Base-by-base conservation (phyloP, 768 basidiomycete genomes). In the Termitomyces titanicus region DNA sequence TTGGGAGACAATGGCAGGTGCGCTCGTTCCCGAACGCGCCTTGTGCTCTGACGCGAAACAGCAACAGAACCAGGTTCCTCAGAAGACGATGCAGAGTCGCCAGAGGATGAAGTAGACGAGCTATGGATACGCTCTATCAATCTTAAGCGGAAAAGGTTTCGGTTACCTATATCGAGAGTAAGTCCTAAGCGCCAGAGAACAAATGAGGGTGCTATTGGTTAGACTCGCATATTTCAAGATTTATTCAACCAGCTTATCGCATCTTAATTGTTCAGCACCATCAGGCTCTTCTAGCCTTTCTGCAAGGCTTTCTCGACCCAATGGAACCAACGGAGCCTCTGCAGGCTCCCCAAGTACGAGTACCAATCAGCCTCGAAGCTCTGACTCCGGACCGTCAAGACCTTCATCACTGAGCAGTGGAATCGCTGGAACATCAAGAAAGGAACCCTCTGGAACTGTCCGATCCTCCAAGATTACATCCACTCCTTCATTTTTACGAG, bases 181-280 rank as follows among this genome's bases (percentile, higher is more conserved):
- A 57, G 40, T 45, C 51, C 55, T 11, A 62, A 62, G 31, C 61
- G 61, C 40, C 56, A 34, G 43, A 55, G 46, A 24, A 53, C 54
- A 29, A 34, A 22, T 13, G 48, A 31, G 29, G 52, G 29, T 40
- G 27, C 24, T 6, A 33, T 42, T 45, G 34, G 39, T 38, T 5
- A 50, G 34, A 45, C 22, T 37, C 15, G 18, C 35, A 29, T 43
- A 22, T 12, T 8, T 25, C 13, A 15, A 22, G 10, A 27, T 35
- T 27, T 20, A 33, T 43, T 35, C 37, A 39, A 9, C 31, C 29
- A 24, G 15, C 33, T 55, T 0, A 49, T 18, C 29, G 15, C 11
- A 22, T 12, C 29, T 12, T 54, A 17, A n/a, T 27, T 31, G 13
- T 48, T 22, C 39, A 55, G 47, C 20, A 46, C 9, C 34, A 15